These are phyloP conservation scores for Alopecurus myosuroides DNA, from an alignment of 176 grass and related monocot genomes.

Conservation along the genomic window DNA sequence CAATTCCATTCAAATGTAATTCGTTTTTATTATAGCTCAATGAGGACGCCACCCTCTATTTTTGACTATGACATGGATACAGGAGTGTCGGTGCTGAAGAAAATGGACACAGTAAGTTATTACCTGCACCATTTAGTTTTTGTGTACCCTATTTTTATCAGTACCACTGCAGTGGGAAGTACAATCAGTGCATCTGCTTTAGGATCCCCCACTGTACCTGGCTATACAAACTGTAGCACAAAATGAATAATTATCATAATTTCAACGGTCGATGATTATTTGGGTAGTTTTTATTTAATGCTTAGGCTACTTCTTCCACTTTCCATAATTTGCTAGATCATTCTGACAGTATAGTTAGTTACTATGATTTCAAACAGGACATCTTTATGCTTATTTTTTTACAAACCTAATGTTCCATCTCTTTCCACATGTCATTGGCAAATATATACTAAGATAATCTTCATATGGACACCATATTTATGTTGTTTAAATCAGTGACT, in stretches of 20 bases:
- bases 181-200: neutral
- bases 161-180: neutral
- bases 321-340: neutral
- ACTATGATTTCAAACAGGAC: neutral
- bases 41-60: conserved; percentile 67
- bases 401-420: neutral
- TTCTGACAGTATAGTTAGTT: neutral
- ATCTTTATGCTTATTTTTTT: neutral
- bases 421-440: neutral
- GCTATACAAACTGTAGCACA: neutral
- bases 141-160: neutral
- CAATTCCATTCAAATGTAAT: conserved; percentile 61
- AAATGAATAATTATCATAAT: neutral
- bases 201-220: neutral
- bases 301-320: neutral
- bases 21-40: conserved; percentile 81
- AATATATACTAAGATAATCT: neutral
- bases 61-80: conserved; percentile 85
- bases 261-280: neutral
- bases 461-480: neutral
- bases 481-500: neutral
- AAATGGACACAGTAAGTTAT: conserved; percentile 63
- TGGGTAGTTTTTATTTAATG: neutral
- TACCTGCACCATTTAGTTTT: neutral
- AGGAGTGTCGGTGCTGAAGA: conserved; percentile 69